Evolutionary conservation across 2,329 filamentous ascomycete species (phyloP).

Genomic region (Camillea tinctor): DNA sequence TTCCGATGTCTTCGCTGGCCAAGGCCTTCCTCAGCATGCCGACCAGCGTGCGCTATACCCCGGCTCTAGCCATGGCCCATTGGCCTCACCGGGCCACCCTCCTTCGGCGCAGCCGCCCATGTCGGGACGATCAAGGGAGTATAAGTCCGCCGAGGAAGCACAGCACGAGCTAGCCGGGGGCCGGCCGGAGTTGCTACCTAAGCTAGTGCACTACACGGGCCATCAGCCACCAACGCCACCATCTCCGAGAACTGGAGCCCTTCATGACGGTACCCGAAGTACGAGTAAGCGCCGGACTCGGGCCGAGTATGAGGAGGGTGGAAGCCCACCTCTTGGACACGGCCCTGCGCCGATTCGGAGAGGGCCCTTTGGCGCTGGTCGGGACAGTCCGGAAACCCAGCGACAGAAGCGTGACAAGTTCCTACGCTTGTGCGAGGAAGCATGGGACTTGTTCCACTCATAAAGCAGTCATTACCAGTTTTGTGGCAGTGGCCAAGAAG

Average conservation of each 20-base stretch:
- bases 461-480: slow-evolving; percentile 40
- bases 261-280: slow-evolving; percentile 54
- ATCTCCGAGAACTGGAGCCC: slow-evolving; percentile 63
- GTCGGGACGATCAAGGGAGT: slow-evolving; percentile 73
- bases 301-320: slow-evolving; percentile 92
- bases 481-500: slow-evolving; percentile 20
- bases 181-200: slow-evolving; percentile 87
- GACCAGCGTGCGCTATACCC: slow-evolving; percentile 56
- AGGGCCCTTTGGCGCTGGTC: slow-evolving; percentile 76
- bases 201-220: slow-evolving; percentile 91
- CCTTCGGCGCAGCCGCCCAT: slow-evolving; percentile 51
- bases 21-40: slow-evolving; percentile 65
- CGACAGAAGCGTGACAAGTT: slow-evolving; percentile 92
- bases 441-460: slow-evolving; percentile 97
- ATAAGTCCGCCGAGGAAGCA: slow-evolving; percentile 93
- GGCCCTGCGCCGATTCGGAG: slow-evolving; percentile 61
- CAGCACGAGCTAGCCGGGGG: slow-evolving; percentile 87
- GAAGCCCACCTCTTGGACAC: slow-evolving; percentile 74
- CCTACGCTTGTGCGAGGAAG: slow-evolving; percentile 77
- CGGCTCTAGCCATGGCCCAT: slow-evolving; percentile 62
- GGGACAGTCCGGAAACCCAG: slow-evolving; percentile 80
- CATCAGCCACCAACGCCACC: slow-evolving; percentile 92
- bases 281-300: slow-evolving; percentile 72
- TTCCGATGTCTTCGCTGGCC: slow-evolving; percentile 82
- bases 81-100: slow-evolving; percentile 77